Evolutionary conservation across 768 basidiomycete genomes (phyloP).

Genomic region (Clitopilus hobsonii): DNA sequence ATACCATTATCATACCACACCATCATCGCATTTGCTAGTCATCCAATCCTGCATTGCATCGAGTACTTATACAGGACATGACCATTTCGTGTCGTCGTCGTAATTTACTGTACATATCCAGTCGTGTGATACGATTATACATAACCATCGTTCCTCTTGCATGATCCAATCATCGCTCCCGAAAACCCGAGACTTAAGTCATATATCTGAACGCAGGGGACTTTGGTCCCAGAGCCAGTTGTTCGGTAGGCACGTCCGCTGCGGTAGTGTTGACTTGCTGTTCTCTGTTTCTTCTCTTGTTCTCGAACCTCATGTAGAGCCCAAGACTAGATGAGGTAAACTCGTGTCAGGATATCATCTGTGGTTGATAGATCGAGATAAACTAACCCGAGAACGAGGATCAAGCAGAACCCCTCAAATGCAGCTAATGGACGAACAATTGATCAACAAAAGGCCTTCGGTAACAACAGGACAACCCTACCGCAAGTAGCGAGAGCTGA

Average conservation of each 20-base stretch:
- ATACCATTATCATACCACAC: too few relatives aligned
- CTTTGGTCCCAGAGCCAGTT: constrained; percentile 34
- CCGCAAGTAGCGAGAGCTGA: constrained; percentile 42
- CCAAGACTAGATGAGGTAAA: constrained; percentile 26
- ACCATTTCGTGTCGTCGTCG: too few relatives aligned
- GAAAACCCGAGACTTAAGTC: constrained; percentile 27
- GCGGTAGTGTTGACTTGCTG: constrained; percentile 36
- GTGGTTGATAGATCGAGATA: not conserved
- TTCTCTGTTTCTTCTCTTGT: constrained; percentile 34
- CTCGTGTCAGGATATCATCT: constrained; percentile 2
- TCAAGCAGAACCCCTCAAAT: constrained; percentile 41
- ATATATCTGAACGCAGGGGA: constrained; percentile 43
- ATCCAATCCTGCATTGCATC: too few relatives aligned
- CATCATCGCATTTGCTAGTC: too few relatives aligned
- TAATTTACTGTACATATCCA: too few relatives aligned
- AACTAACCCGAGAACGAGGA: constrained; percentile 33
- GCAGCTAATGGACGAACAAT: constrained; percentile 24
- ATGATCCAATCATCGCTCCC: too few relatives aligned
- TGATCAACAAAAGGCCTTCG: not conserved
- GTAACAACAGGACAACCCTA: constrained; percentile 12
- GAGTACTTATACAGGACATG: too few relatives aligned
- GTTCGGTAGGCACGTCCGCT: constrained; percentile 39
- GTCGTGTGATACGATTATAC: too few relatives aligned
- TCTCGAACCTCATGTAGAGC: constrained; percentile 46
- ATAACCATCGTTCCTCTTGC: too few relatives aligned